These are phyloP conservation scores for Candida freyschussii DNA, from an alignment of 1,139 yeast species.

Conservation along the genomic window DNA sequence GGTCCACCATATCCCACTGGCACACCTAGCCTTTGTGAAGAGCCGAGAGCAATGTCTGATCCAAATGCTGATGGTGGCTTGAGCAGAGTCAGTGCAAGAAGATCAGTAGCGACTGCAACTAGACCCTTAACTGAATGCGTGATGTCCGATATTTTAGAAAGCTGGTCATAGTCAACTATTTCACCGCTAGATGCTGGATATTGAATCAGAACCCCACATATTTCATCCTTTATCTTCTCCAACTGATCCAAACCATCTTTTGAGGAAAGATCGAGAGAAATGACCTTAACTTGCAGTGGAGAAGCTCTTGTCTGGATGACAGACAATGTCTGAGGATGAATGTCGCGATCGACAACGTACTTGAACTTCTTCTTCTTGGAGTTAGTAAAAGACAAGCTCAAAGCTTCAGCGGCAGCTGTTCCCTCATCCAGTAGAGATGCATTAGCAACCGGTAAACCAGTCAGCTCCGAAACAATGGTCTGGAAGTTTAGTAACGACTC, in stretches of 20 bases:
- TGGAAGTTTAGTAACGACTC: slow-evolving; percentile 88
- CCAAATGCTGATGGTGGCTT: slow-evolving; percentile 82
- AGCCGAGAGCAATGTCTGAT: slow-evolving; percentile 91
- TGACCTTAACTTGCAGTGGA: slow-evolving; percentile 65
- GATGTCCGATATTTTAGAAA: slow-evolving; percentile 52
- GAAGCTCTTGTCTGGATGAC: slow-evolving; percentile 77
- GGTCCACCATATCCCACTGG: slow-evolving; percentile 99
- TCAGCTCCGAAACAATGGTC: slow-evolving; percentile 80
- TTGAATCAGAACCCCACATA: slow-evolving; percentile 83
- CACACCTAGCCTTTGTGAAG: slow-evolving; percentile 94
- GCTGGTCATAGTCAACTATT: slow-evolving; percentile 42
- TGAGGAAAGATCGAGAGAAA: slow-evolving; percentile 49
- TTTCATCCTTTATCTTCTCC: slow-evolving; percentile 34
- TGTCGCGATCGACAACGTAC: slow-evolving; percentile 68
- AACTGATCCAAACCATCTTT: slow-evolving; percentile 39
- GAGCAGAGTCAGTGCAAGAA: slow-evolving; percentile 79
- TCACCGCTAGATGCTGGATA: slow-evolving; percentile 90
- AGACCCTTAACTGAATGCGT: slow-evolving; percentile 72
- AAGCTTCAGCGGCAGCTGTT: slow-evolving; percentile 97
- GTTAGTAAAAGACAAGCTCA: slow-evolving; percentile 74
- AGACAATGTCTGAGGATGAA: slow-evolving; percentile 82
- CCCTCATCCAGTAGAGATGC: slow-evolving; percentile 95
- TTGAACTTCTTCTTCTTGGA: slow-evolving; percentile 60
- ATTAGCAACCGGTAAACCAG: slow-evolving; percentile 90
- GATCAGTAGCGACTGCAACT: slow-evolving; percentile 82